Evolutionary conservation across 495 filamentous ascomycete genomes (phyloP).

Genomic region (Xylaria castorea): DNA sequence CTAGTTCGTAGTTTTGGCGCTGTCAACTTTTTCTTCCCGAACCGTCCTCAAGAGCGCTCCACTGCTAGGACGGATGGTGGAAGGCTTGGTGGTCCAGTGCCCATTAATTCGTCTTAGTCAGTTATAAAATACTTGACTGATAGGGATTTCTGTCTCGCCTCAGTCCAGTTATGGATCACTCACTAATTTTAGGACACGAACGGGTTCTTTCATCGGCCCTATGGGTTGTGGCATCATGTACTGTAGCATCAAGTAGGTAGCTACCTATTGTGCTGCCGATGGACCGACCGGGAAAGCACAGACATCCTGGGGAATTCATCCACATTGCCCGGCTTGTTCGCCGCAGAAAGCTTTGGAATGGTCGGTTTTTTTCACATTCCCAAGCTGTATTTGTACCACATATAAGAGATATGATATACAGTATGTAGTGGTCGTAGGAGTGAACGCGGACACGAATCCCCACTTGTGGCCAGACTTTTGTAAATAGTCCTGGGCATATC

Average conservation of each 20-base stretch:
- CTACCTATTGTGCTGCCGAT: constrained; percentile 1
- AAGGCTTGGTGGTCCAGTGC: not conserved
- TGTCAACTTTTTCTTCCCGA: not conserved
- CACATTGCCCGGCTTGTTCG: constrained; percentile 25
- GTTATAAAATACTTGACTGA: not conserved
- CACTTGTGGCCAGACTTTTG: constrained; percentile 22
- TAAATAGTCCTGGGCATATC: not conserved
- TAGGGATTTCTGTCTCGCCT: not conserved
- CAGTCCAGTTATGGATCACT: not conserved
- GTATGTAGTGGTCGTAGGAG: constrained; percentile 3
- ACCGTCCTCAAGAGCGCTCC: not conserved
- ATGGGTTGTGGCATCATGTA: constrained; percentile 2
- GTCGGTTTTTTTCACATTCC: not conserved
- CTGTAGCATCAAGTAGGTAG: not conserved
- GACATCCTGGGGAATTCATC: constrained; percentile 25
- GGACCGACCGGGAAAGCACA: constrained; percentile 16
- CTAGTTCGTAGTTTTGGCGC: constrained; percentile 1
- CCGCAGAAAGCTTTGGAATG: not conserved
- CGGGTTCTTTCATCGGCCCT: constrained; percentile 15
- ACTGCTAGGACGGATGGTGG: not conserved
- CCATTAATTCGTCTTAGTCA: not conserved
- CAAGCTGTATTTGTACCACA: constrained; percentile 11
- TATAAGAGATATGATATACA: constrained; percentile 21
- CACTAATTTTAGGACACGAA: not conserved
- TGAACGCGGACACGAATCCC: not conserved